Evolutionary conservation across 2,329 filamentous ascomycete genomes (phyloP).

Genomic region (Cercospora zeina): DNA sequence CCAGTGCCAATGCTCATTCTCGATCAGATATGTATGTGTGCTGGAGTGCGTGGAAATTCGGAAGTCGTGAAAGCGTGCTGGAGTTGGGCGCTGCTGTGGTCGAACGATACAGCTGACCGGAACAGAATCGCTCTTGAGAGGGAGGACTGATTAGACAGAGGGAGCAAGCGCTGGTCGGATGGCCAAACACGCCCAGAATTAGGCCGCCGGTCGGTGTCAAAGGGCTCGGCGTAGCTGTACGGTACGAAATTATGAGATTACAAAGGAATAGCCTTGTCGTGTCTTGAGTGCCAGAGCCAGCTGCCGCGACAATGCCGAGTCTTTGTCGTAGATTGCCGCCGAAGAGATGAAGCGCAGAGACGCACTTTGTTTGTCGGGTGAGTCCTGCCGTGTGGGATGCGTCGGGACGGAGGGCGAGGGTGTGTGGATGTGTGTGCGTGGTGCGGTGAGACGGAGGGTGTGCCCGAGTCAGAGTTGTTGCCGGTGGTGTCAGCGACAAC

Average conservation of each 20-base stretch:
- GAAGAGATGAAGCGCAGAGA: slow-evolving; percentile 19
- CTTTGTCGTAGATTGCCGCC: slow-evolving; percentile 30
- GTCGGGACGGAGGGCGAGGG: not conserved
- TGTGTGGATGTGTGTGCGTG: slow-evolving; percentile 1
- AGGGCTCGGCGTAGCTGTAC: slow-evolving; percentile 30
- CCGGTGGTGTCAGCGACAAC: not conserved
- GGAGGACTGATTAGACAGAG: slow-evolving; percentile 28
- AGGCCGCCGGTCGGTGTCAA: slow-evolving; percentile 37
- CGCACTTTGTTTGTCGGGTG: slow-evolving; percentile 14
- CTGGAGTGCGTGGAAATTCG: slow-evolving; percentile 23
- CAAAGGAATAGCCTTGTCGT: slow-evolving; percentile 34
- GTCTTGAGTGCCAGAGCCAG: slow-evolving; percentile 24
- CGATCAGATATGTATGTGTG: slow-evolving; percentile 22
- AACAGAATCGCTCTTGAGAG: slow-evolving; percentile 25
- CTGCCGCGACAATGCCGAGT: slow-evolving; percentile 29
- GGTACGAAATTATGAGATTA: slow-evolving; percentile 39
- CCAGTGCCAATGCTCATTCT: slow-evolving; percentile 79
- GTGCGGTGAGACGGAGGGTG: not conserved
- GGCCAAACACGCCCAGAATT: slow-evolving; percentile 31
- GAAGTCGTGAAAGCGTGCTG: slow-evolving; percentile 31
- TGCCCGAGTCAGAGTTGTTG: slow-evolving; percentile 3
- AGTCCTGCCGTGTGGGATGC: slow-evolving; percentile 11
- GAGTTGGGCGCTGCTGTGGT: slow-evolving; percentile 10
- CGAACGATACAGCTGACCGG: slow-evolving; percentile 8
- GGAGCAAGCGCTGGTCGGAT: slow-evolving; percentile 20